Percentiles rank a stretch among this genome's conserved stretches.
These are phyloP conservation scores for Stachybotrys echinatus DNA, from an alignment of 2,329 filamentous ascomycete genomes.

Conservation along the genomic window DNA sequence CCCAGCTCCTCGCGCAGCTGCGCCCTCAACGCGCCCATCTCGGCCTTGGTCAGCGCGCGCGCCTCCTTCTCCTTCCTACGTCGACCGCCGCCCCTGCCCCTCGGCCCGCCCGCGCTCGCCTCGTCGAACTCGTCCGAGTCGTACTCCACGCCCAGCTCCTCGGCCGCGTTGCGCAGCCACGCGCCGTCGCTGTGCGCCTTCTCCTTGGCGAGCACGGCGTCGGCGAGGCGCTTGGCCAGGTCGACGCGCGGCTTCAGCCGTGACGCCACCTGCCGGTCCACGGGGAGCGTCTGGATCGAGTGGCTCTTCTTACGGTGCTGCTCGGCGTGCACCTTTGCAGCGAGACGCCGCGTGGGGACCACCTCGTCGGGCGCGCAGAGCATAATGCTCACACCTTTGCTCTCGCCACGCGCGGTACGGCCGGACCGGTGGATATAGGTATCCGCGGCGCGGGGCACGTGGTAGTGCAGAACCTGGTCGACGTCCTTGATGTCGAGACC, in stretches of 20 bases:
- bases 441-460: constrained; percentile 86
- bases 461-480: constrained; percentile 89
- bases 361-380: constrained; percentile 92
- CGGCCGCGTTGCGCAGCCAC: constrained; percentile 77
- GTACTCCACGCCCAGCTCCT: constrained; percentile 91
- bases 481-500: constrained; percentile 91
- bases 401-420: constrained; percentile 80
- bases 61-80: constrained; percentile 72
- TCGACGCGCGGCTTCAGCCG: constrained; percentile 72
- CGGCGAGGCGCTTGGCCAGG: constrained; percentile 82
- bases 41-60: constrained; percentile 62
- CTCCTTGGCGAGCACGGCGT: constrained; percentile 78
- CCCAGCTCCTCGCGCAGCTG: constrained; percentile 67
- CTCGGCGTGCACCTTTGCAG: constrained; percentile 78
- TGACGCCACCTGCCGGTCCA: constrained; percentile 74
- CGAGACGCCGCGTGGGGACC: constrained; percentile 72
- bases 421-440: constrained; percentile 94
- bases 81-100: constrained; percentile 65
- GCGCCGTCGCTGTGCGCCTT: constrained; percentile 79
- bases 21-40: constrained; percentile 64
- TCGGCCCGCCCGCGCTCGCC: constrained; percentile 60
- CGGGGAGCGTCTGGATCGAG: constrained; percentile 73
- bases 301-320: constrained; percentile 49
- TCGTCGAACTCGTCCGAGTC: constrained; percentile 86
- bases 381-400: constrained; percentile 74